Percentiles rank a stretch among this genome's conserved stretches.
phyloP scores from a whole-genome alignment of 352 stramenopile genomes.

The Blastocystis hominis region DNA sequence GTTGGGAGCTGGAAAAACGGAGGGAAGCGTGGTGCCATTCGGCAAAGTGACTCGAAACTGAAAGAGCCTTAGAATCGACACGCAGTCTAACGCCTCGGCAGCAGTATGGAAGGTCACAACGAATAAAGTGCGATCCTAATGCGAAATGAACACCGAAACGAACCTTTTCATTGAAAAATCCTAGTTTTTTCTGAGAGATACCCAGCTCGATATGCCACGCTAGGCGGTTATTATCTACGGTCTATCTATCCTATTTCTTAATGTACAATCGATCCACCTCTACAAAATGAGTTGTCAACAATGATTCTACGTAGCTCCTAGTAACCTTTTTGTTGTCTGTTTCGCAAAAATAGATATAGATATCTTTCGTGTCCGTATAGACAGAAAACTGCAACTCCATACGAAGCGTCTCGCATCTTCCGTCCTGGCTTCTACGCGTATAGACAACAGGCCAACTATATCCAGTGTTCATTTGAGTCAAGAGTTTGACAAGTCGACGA shows the following conservation, averaged over 20 bases:
- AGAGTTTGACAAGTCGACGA: background rate
- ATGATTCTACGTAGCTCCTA: background rate
- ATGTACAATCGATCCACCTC: constrained; percentile 2
- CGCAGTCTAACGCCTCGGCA: background rate
- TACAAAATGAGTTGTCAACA: background rate
- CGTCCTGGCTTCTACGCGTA: background rate
- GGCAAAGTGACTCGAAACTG: background rate
- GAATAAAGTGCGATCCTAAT: background rate
- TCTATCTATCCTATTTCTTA: background rate
- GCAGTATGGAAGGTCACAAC: background rate
- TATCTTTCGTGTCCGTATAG: background rate
- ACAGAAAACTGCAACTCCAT: constrained; percentile 16
- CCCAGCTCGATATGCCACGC: constrained; percentile 6
- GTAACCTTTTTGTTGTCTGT: background rate
- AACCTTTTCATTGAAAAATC: background rate
- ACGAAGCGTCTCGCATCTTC: constrained; percentile 21
- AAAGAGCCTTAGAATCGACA: background rate
- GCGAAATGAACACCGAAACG: background rate
- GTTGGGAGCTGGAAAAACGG: background rate
- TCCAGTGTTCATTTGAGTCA: background rate
- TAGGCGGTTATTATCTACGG: background rate
- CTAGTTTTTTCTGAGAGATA: background rate
- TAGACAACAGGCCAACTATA: constrained; percentile 5
- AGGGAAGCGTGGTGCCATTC: background rate
- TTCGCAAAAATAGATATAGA: constrained; percentile 4